A percentile compares a stretch with the other conserved stretches of the same genome.
Evolutionary conservation across 2,329 filamentous ascomycete species (phyloP).

Genomic region (Hypoxylon sp.): DNA sequence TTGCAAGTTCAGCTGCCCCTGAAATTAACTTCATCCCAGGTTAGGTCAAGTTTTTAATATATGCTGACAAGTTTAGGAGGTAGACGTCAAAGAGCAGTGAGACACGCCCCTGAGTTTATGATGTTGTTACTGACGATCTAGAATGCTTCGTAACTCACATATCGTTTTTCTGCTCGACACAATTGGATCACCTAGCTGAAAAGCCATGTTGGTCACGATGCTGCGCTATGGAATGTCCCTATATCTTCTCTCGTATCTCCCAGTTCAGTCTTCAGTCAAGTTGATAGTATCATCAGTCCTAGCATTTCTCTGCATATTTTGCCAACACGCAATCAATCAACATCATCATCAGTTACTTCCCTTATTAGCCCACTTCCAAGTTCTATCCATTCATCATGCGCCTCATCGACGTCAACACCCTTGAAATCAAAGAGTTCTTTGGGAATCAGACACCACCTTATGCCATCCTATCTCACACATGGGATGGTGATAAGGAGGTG

Average conservation of each 20-base stretch:
- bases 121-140: not conserved
- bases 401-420: slow-evolving; percentile 49
- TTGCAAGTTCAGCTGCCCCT: slow-evolving; percentile 2
- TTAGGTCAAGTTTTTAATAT: not conserved
- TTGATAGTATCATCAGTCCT: not conserved
- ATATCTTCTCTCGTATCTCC: slow-evolving; percentile 1
- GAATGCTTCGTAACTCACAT: not conserved
- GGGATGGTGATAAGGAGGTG: slow-evolving; percentile 47
- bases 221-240: not conserved
- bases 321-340: not conserved
- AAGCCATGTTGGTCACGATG: slow-evolving; percentile 4
- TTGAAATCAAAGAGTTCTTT: slow-evolving; percentile 47
- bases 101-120: not conserved
- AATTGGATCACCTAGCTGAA: not conserved
- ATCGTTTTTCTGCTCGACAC: not conserved
- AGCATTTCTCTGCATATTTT: not conserved
- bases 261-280: not conserved
- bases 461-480: slow-evolving; percentile 53
- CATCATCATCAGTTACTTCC: not conserved
- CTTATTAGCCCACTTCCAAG: not conserved
- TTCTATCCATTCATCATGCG: slow-evolving; percentile 47
- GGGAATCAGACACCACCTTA: slow-evolving; percentile 44
- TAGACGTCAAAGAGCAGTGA: too few species aligned
- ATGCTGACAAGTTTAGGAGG: too few species aligned
- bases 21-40: not conserved